Evolutionary conservation across 495 filamentous ascomycete species (phyloP).

Genomic region (Penicillium pancosmium): DNA sequence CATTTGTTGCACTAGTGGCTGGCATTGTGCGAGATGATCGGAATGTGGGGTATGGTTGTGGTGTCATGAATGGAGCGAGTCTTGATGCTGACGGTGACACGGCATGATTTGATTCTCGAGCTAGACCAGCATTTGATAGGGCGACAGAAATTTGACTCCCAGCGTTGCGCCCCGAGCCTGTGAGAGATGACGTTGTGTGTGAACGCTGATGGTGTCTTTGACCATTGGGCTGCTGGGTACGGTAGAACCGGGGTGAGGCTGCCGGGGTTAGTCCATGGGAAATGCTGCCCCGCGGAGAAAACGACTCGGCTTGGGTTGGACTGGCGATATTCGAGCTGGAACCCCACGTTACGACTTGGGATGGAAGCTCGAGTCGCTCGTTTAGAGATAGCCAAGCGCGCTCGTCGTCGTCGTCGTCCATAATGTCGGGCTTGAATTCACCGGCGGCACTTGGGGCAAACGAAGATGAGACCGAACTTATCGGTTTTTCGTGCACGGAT

Average conservation of each 20-base stretch:
- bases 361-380: constrained; percentile 68
- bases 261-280: constrained; percentile 11
- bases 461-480: constrained; percentile 38
- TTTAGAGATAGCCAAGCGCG: constrained; percentile 74
- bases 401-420: constrained; percentile 52
- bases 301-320: constrained; percentile 8
- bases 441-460: constrained; percentile 36
- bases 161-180: constrained; percentile 14
- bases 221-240: constrained; percentile 5
- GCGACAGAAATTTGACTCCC: constrained; percentile 21
- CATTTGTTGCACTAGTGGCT: constrained; percentile 6
- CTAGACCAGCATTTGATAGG: constrained; percentile 14
- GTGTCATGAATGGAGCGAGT: constrained; percentile 27
- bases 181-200: constrained; percentile 37
- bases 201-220: constrained; percentile 39
- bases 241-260: constrained; percentile 5
- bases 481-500: constrained; percentile 17
- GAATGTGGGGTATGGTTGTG: constrained; percentile 19
- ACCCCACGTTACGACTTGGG: constrained; percentile 33
- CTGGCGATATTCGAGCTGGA: constrained; percentile 16
- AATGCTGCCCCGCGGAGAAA: constrained; percentile 3
- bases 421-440: constrained; percentile 19
- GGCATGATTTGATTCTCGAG: constrained; percentile 10
- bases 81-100: constrained; percentile 19
- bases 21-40: constrained; percentile 10